Evolutionary conservation across 1,284 basidiomycete genomes (phyloP), one percentile per base, ranked within the genome.

Genomic region (Apiotrichum veenhuisii): DNA sequence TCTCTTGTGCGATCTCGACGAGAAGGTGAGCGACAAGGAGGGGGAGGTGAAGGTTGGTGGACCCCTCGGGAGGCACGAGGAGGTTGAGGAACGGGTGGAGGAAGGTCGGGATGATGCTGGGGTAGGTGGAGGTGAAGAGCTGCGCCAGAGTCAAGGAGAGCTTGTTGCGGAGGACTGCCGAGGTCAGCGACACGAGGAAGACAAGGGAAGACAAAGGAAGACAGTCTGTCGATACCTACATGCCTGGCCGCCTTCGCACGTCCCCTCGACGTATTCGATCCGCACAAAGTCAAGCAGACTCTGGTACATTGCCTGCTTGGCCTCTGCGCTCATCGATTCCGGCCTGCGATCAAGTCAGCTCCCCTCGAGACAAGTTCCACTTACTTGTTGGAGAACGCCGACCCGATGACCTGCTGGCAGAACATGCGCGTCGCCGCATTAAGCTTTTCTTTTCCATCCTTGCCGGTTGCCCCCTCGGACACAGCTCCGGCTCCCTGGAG

Each of bases 61-160:
- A 56, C 18, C 65, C 64, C 47, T 69, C 63, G 34, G 67, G 61
- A 2, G 69, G 64, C 8, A 65, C 54, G 67, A 79, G 71, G 48
- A 72, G 63, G 61, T 66, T 52, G 75, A 83, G 62, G 81, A 77
- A 74, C 1, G 76, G 71, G 56, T 73, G 71, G n/a, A 78, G 69
- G 57, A 77, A 75, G 23, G 69, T 66, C 18, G 74, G 70, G n/a
- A 76, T 65, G 51, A 59, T 67, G 25, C 61, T 52, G 12, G 75
- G 71, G 58, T 74, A 76, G 17, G 89, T 87, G 79, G 88, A 87
- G 50, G 98, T 83, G 79, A 98, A 95, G 75, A 98, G 86, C 56
- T 97, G 84, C 0, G 95, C 89, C 47, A 98, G 82, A n/a, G 93
- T 95, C 79, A 97, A 94, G 18, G 93, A 91, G 74, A 98, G 90